These are phyloP conservation scores for Aspergillus viridinutans DNA, from an alignment of 2,329 filamentous ascomycete species.

Conservation along the genomic window DNA sequence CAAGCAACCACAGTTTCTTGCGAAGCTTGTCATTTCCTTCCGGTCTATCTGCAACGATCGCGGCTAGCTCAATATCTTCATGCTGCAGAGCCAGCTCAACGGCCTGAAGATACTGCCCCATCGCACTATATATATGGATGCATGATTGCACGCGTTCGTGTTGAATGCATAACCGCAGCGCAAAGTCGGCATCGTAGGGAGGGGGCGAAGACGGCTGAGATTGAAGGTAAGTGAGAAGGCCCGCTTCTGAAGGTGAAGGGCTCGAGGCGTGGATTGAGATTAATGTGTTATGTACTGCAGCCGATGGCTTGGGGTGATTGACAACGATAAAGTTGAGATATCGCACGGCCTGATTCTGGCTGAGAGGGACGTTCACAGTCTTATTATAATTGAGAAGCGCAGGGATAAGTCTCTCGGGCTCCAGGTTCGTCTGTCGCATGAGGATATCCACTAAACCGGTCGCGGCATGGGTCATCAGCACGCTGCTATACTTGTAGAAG, in stretches of 20 bases:
- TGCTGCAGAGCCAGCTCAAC: constrained; percentile 90
- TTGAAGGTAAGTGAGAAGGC: constrained; percentile 82
- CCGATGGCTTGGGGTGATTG: constrained; percentile 71
- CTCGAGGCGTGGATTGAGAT: constrained; percentile 94
- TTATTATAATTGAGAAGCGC: constrained; percentile 92
- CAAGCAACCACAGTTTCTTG: constrained; percentile 92
- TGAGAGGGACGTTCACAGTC: constrained; percentile 58
- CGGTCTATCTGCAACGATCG: constrained; percentile 78
- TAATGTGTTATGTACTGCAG: constrained; percentile 93
- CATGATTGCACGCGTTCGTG: constrained; percentile 89
- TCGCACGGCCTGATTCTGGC: constrained; percentile 83
- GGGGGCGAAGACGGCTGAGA: constrained; percentile 81
- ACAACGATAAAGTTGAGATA: constrained; percentile 91
- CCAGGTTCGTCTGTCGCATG: constrained; percentile 82
- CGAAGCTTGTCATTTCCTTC: constrained; percentile 73
- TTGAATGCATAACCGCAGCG: constrained; percentile 89
- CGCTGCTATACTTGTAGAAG: constrained; percentile 94
- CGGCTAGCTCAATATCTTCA: constrained; percentile 82
- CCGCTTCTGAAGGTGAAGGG: constrained; percentile 75
- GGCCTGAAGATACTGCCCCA: constrained; percentile 90
- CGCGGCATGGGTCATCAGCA: constrained; percentile 87
- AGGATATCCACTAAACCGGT: constrained; percentile 89
- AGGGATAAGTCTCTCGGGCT: constrained; percentile 84
- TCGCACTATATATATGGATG: constrained; percentile 94
- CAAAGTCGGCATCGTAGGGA: constrained; percentile 91